Evolutionary conservation across 257 asterid genomes (phyloP).

Genomic region (Solanum boliviense): DNA sequence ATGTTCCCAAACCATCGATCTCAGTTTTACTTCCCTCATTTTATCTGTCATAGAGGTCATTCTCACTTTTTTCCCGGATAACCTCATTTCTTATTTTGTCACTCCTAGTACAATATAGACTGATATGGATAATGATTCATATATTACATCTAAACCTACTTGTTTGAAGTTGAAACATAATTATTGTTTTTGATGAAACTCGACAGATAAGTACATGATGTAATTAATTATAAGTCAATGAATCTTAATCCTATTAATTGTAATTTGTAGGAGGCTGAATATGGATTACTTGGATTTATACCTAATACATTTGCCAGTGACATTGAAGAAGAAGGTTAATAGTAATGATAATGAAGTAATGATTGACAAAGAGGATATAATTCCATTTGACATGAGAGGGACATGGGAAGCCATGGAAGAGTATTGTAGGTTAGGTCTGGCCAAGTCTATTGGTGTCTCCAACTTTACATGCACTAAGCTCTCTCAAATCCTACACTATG

Average conservation of each 20-base stretch:
- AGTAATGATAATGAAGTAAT: neutral
- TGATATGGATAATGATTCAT: too few relatives aligned
- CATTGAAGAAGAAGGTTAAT: neutral
- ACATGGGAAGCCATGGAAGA: slow-evolving; percentile 59
- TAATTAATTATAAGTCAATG: neutral
- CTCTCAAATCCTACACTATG: slow-evolving; percentile 14
- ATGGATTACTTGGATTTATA: neutral
- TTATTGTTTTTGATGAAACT: too few relatives aligned
- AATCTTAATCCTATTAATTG: neutral
- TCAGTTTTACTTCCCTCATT: too few relatives aligned
- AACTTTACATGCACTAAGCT: slow-evolving; percentile 40
- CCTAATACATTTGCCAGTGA: neutral
- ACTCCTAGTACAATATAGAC: too few relatives aligned
- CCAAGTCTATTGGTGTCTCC: slow-evolving; percentile 50
- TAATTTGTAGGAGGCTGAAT: slow-evolving; percentile 19
- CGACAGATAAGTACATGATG: too few relatives aligned
- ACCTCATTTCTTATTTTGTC: too few relatives aligned
- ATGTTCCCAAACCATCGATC: too few relatives aligned
- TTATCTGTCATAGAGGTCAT: too few relatives aligned
- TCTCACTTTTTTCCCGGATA: too few relatives aligned
- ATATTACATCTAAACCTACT: too few relatives aligned
- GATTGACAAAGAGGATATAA: neutral
- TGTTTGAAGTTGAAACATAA: too few relatives aligned
- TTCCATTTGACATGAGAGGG: neutral
- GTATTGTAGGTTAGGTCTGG: slow-evolving; percentile 30